Percentiles rank a stretch among this genome's conserved stretches.
These are phyloP conservation scores for Tylopilus sp. DNA, from an alignment of 1,284 basidiomycete genomes.

Conservation along the genomic window DNA sequence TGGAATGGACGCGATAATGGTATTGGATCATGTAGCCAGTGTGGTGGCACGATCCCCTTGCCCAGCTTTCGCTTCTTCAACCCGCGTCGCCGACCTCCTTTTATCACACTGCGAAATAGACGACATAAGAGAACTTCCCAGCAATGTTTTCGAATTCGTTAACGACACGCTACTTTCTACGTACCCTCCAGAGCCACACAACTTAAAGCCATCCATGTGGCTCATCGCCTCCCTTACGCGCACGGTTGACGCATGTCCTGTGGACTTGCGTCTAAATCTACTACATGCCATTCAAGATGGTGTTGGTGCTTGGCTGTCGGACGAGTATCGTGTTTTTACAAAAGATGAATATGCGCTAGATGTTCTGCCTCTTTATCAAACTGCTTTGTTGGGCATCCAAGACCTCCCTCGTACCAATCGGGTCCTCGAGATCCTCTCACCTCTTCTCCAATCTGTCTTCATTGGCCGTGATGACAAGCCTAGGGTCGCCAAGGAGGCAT, in stretches of 20 bases:
- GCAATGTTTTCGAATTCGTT: constrained; percentile 49
- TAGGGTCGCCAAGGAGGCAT: constrained; percentile 40
- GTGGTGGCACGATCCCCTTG: constrained; percentile 44
- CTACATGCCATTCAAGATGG: constrained; percentile 53
- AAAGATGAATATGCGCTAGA: constrained; percentile 55
- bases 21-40: constrained; percentile 54
- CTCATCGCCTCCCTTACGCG: constrained; percentile 52
- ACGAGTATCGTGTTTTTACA: constrained; percentile 49
- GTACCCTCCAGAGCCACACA: constrained; percentile 63
- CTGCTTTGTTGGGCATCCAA: constrained; percentile 47
- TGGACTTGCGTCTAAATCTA: constrained; percentile 41
- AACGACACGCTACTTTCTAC: constrained; percentile 53
- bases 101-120: constrained; percentile 49
- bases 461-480: constrained; percentile 44
- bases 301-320: constrained; percentile 58
- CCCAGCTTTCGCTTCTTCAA: constrained; percentile 41
- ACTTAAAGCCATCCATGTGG: constrained; percentile 56
- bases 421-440: constrained; percentile 43
- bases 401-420: constrained; percentile 38
- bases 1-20: constrained; percentile 47
- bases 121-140: constrained; percentile 48
- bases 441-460: constrained; percentile 54
- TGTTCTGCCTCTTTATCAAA: constrained; percentile 60
- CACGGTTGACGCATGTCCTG: constrained; percentile 52
- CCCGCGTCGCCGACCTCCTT: constrained; percentile 57